Evolutionary conservation across 2,329 filamentous ascomycete genomes (phyloP).

Genomic region (Botryotinia convoluta): DNA sequence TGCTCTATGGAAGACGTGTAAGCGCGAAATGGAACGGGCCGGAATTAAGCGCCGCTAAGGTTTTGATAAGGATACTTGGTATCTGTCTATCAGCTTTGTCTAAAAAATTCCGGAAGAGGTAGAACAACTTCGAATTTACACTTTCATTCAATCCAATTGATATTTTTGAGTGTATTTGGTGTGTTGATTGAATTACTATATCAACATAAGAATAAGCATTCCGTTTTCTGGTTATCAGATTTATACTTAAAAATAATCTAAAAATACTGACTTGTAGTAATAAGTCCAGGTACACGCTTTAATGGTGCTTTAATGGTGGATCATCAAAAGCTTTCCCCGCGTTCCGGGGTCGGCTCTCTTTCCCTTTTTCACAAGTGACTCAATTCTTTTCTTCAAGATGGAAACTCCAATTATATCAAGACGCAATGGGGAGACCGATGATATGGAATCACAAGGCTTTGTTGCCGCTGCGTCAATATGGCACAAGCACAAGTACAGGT

Average conservation of each 20-base stretch:
- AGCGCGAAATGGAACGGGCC: slow-evolving; percentile 12
- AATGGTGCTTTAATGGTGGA: neutral
- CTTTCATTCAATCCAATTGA: neutral
- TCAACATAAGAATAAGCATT: neutral
- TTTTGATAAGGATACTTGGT: neutral
- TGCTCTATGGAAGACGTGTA: slow-evolving; percentile 11
- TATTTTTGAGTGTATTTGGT: neutral
- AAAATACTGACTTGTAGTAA: neutral
- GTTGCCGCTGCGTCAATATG: slow-evolving; percentile 26
- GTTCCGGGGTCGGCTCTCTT: neutral
- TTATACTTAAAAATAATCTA: neutral
- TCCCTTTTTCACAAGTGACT: neutral
- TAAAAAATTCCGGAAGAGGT: neutral
- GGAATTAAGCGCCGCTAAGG: slow-evolving; percentile 17
- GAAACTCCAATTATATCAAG: neutral
- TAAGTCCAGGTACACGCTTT: neutral
- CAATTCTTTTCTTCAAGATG: neutral
- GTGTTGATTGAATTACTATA: neutral
- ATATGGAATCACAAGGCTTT: slow-evolving; percentile 17
- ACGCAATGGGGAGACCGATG: slow-evolving; percentile 26
- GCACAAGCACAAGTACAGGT: slow-evolving; percentile 23
- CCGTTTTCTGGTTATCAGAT: neutral
- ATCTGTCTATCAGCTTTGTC: neutral
- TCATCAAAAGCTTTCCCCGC: slow-evolving; percentile 16
- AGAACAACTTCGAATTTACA: neutral